Conservation (phyloP, 2,329 filamentous ascomycete species). For the Exophiala calicioides region DNA sequence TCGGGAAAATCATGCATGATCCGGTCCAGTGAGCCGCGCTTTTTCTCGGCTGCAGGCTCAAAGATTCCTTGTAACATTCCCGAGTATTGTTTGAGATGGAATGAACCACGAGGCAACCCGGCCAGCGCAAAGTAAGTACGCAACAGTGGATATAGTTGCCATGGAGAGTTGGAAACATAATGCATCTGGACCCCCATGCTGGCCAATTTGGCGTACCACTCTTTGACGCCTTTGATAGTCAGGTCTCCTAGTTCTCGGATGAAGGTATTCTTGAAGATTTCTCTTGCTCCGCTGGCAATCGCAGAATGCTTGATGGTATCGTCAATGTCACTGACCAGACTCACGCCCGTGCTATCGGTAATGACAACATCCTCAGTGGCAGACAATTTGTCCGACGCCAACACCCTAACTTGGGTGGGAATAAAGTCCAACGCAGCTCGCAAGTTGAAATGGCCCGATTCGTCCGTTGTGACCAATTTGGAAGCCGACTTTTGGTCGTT, state of each 20-base stretch:
- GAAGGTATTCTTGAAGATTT: conserved; percentile 96
- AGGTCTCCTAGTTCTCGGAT: conserved; percentile 80
- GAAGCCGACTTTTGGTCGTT: conserved; percentile 81
- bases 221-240: conserved; percentile 79
- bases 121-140: conserved; percentile 80
- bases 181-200: conserved; percentile 84
- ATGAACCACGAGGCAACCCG: conserved; percentile 80
- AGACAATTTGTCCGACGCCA: conserved; percentile 83
- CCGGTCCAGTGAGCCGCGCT: conserved; percentile 81
- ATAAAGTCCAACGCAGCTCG: conserved; percentile 83
- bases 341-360: conserved; percentile 77
- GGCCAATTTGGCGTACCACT: conserved; percentile 82
- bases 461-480: conserved; percentile 79
- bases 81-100: conserved; percentile 93
- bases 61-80: conserved; percentile 98
- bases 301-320: conserved; percentile 97
- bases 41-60: conserved; percentile 92
- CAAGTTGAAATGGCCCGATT: conserved; percentile 82
- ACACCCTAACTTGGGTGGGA: conserved; percentile 82
- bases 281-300: conserved; percentile 80
- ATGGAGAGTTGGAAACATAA: conserved; percentile 98
- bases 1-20: conserved; percentile 88
- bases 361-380: conserved; percentile 75
- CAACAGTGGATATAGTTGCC: conserved; percentile 92
- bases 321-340: conserved; percentile 95